Evolutionary conservation across 352 stramenopile genomes (phyloP), one percentile per base, ranked within the genome.

Genomic region (Phytophthora sp.): DNA sequence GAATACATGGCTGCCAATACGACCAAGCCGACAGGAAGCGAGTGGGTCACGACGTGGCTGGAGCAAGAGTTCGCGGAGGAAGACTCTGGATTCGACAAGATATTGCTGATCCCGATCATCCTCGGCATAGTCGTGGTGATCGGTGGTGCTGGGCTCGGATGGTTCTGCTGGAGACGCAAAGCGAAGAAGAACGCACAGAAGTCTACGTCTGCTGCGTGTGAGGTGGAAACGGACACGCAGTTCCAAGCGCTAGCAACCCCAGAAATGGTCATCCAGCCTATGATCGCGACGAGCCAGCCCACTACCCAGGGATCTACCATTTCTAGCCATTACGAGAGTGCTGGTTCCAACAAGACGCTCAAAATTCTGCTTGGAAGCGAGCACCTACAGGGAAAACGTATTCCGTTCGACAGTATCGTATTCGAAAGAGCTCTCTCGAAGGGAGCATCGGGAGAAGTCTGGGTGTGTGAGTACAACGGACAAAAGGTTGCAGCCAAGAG

Each of bases 401-500:
- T 77, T 20, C 58, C 58, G 13, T 70, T 43, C 18, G 54, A 71
- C 5, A 62, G 44, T 18, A 24, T 80, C 4, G 13, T 44, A 1
- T 52, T 71, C 18, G 31, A 66, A 15, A 46, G 13, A n/a, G 21
- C 61, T 6, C 4, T 79, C 11, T 76, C 66, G 4, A 80, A 74
- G 30, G 72, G 72, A 1, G 72, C 54, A 17, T 76, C 57, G 5
- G 67, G 72, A 4, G 79, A 86, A 67, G 72, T 88, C 10, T 88
- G 76, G 76, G 30, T 85, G 10, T 78, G 76, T 23, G 49, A 76
- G 26, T 82, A 76, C 57, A 71, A 79, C 21, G 63, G 62, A 8
- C 66, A 82, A 13, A 55, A 72, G 13, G 58, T 86, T 2, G 76
- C 76, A 0, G 72, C 74, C 13, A 86, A 88, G 69, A 49, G 74